Evolutionary conservation across 306 rosid species (phyloP).

Genomic region (Vigna reflexopilosa): DNA sequence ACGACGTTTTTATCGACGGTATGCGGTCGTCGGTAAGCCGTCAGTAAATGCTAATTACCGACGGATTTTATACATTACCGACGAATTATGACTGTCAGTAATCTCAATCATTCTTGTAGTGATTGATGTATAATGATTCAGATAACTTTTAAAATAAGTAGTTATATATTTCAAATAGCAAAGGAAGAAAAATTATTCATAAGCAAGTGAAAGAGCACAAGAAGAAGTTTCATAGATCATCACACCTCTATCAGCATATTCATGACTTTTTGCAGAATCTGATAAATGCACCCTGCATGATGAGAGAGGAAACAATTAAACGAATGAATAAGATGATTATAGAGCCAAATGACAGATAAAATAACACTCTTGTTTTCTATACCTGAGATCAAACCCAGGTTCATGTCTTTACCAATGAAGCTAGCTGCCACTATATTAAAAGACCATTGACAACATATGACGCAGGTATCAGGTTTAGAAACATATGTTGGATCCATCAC

Average conservation of each 20-base stretch:
- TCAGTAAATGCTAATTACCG: too few relatives aligned
- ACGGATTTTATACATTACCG: too few relatives aligned
- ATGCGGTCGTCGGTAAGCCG: too few relatives aligned
- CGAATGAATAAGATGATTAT: not conserved
- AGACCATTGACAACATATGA: not conserved
- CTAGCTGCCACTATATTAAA: too few relatives aligned
- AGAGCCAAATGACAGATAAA: constrained; percentile 15
- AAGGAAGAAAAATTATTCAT: not conserved
- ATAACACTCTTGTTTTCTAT: constrained; percentile 1
- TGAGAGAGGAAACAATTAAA: not conserved
- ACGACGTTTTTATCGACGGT: too few relatives aligned
- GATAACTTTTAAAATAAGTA: too few relatives aligned
- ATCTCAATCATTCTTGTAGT: too few relatives aligned
- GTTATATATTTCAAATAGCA: too few relatives aligned
- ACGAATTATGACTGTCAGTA: too few relatives aligned
- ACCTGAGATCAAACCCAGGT: not conserved
- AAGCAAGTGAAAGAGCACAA: not conserved
- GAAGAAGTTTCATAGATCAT: not conserved
- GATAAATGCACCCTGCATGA: not conserved
- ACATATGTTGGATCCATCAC: constrained; percentile 6
- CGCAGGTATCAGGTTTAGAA: constrained; percentile 6
- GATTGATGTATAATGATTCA: too few relatives aligned
- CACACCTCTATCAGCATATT: not conserved
- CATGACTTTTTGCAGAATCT: not conserved
- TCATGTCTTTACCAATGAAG: not conserved